phyloP scores from a whole-genome alignment of 208 protist genomes.

The Tetramitus jugosus region DNA sequence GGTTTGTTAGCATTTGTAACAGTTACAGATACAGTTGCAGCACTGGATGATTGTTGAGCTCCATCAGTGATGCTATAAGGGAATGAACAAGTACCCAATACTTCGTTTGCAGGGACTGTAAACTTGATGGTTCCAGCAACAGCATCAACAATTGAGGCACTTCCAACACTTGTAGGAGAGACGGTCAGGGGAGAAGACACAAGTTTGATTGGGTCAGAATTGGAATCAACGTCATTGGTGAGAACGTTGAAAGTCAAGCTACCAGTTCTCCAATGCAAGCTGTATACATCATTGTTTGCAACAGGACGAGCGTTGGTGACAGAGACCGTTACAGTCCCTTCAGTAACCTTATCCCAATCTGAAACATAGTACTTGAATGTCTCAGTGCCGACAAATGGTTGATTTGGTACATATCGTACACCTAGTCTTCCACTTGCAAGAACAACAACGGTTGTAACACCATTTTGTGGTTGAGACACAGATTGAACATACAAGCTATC shows the following conservation, averaged over 20 bases:
- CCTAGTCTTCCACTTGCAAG: too few species aligned
- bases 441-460: too few species aligned
- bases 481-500: not conserved
- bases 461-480: not conserved
- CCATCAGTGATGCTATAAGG: not conserved
- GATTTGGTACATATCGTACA: not conserved
- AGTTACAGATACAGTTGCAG: not conserved
- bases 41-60: not conserved
- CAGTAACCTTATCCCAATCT: not conserved
- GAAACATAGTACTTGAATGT: not conserved
- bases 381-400: not conserved
- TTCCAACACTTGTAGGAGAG: not conserved
- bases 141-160: not conserved
- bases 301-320: not conserved
- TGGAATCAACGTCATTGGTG: not conserved
- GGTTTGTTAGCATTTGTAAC: constrained; percentile 3
- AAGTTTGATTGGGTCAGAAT: not conserved
- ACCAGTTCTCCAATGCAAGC: not conserved
- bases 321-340: not conserved
- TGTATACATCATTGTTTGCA: not conserved
- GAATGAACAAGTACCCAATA: not conserved
- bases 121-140: not conserved
- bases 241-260: too few species aligned
- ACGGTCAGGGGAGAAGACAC: not conserved
- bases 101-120: not conserved